phyloP scores from a whole-genome alignment of 2,329 filamentous ascomycete genomes.

The Aurifilum marmelostoma region DNA sequence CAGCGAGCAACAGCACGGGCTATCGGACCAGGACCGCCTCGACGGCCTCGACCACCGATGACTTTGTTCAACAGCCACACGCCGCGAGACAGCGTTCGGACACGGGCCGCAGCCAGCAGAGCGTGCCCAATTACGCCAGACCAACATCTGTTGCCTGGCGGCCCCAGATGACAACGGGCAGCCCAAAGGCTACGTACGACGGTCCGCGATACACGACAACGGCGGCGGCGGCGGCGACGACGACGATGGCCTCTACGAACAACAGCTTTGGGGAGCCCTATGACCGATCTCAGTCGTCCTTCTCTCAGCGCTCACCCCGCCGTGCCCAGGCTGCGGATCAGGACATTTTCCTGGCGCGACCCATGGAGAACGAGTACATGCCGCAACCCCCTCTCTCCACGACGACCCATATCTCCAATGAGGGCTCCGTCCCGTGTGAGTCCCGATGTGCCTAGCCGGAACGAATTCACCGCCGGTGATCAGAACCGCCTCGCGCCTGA shows the following conservation, averaged over 20 bases:
- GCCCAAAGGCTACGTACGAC: slow-evolving; percentile 33
- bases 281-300: slow-evolving; percentile 53
- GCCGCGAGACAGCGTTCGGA: slow-evolving; percentile 50
- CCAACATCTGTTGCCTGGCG: slow-evolving; percentile 33
- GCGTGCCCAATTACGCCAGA: slow-evolving; percentile 35
- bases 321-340: slow-evolving; percentile 39
- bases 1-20: slow-evolving; percentile 55
- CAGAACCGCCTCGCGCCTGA: slow-evolving; percentile 34
- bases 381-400: slow-evolving; percentile 73
- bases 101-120: slow-evolving; percentile 31
- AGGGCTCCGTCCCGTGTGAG: slow-evolving; percentile 35
- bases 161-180: slow-evolving; percentile 32
- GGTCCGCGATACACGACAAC: slow-evolving; percentile 35
- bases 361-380: slow-evolving; percentile 63
- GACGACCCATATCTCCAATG: slow-evolving; percentile 56
- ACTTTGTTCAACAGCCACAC: slow-evolving; percentile 28
- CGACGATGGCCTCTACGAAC: slow-evolving; percentile 21
- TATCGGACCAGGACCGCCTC: slow-evolving; percentile 34
- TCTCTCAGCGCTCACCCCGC: slow-evolving; percentile 52
- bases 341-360: slow-evolving; percentile 48
- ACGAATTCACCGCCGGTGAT: slow-evolving; percentile 41
- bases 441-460: slow-evolving; percentile 39
- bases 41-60: slow-evolving; percentile 13
- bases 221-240: slow-evolving; percentile 34
- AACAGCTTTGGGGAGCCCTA: slow-evolving; percentile 40